Evolutionary conservation across 2,329 filamentous ascomycete species (phyloP), one percentile per base, ranked within the genome.

Genomic region (Tolypocladium inflatum): DNA sequence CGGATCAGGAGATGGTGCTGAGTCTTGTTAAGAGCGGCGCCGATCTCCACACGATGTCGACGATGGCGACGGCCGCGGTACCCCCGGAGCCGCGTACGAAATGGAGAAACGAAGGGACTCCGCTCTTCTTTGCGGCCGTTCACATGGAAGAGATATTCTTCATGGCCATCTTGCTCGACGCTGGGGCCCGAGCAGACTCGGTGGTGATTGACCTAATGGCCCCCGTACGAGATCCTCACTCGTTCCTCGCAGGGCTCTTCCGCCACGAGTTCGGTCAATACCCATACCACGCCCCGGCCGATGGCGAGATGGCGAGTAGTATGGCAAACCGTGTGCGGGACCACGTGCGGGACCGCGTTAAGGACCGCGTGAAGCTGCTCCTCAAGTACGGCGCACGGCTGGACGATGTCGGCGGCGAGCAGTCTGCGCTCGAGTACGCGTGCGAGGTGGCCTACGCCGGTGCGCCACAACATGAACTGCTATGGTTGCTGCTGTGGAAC

Each of bases 241-340:
- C 43, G 3, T 19, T 48, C 43, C 43, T 48, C 43, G 23, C 15
- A 4, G 43, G 43, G 23, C 23, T 48, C 7, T 48, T 48, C 4
- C 15, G 13, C 43, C 43, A 48, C 8, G 15, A 30, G 15, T 48
- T 48, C 17, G 15, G 23, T 10, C 15, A 19, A 2, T 48, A 48
- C 43, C 43, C 43, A 19, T 48, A 30, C 43, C 7, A 17, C 5
- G 15, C 4, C 13, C 7, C 7, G 23, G 8, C 13, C 5, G 15
- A 3, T 1, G 13, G 9, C 15, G 15, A 10, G 6, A 48, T 30
- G 4, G 3, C 7, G 5, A 7, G 19, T 3, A 5, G 10, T 0
- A 7, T 30, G 13, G 7, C 26, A 48, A 6, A 1, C 23, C 2
- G 6, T 0, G 43, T 30, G 17, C 4, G 26, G 26, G 15, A 2